phyloP scores from a whole-genome alignment of 2,329 filamentous ascomycete species.

The Diaporthe sp. region DNA sequence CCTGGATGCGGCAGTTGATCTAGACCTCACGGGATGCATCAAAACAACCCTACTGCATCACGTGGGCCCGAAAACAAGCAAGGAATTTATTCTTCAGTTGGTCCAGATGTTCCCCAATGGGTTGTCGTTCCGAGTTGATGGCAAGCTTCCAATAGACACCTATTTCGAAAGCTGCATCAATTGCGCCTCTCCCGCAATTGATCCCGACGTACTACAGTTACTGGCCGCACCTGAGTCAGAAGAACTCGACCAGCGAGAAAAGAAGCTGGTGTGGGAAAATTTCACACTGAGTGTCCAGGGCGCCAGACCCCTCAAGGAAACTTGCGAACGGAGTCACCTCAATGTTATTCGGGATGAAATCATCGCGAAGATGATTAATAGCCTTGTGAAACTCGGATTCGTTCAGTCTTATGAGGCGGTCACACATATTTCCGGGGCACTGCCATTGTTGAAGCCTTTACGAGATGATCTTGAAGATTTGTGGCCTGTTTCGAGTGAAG shows the following conservation, averaged over 20 bases:
- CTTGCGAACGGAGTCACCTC: no score
- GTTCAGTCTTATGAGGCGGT: neutral
- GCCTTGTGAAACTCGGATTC: neutral
- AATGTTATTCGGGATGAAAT: no score
- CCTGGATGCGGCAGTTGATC: neutral
- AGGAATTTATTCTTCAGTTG: neutral
- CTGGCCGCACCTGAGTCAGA: neutral
- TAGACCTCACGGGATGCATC: accelerated
- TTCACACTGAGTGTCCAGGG: neutral
- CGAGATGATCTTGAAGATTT: neutral
- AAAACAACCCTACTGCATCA: neutral
- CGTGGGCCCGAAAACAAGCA: neutral
- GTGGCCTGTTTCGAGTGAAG: neutral
- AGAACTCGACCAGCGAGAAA: neutral
- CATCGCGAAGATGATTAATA: neutral
- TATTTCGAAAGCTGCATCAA: slow-evolving; percentile 1
- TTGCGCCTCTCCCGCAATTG: no score
- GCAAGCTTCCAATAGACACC: neutral
- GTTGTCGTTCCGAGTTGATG: no score
- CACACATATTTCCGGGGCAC: neutral
- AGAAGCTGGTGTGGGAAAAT: neutral
- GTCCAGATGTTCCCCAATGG: neutral
- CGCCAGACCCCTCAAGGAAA: no score
- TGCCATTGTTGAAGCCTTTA: neutral
- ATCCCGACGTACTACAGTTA: neutral